Evolutionary conservation across 2,329 filamentous ascomycete genomes (phyloP).

Genomic region (Talaromyces sp.): DNA sequence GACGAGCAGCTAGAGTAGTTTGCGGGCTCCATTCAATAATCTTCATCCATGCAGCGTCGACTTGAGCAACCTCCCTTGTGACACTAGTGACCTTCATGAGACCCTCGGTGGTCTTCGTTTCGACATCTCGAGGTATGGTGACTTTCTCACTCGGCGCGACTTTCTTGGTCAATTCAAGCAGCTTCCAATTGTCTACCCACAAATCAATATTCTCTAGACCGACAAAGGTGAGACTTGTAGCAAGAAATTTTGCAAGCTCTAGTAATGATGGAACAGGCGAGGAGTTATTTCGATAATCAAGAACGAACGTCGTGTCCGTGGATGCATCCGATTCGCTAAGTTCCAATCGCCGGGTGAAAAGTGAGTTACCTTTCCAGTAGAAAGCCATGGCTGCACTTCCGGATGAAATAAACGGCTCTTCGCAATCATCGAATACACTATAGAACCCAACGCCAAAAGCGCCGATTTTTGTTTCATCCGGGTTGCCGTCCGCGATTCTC

Average conservation of each 20-base stretch:
- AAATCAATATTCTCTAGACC: slow-evolving; percentile 83
- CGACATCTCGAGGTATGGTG: slow-evolving; percentile 71
- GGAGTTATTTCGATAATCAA: slow-evolving; percentile 87
- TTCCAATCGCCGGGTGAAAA: slow-evolving; percentile 84
- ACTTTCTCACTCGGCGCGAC: slow-evolving; percentile 72
- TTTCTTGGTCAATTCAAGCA: slow-evolving; percentile 79
- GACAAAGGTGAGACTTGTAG: slow-evolving; percentile 94
- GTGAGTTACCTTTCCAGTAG: slow-evolving; percentile 98
- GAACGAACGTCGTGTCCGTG: slow-evolving; percentile 80
- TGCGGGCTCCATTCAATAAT: slow-evolving; percentile 79
- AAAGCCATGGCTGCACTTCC: slow-evolving; percentile 94
- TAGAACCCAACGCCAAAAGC: slow-evolving; percentile 99
- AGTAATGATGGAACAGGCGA: slow-evolving; percentile 83
- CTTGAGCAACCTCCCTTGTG: slow-evolving; percentile 81
- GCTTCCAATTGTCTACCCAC: slow-evolving; percentile 80
- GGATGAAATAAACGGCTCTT: slow-evolving; percentile 94
- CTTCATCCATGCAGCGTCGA: slow-evolving; percentile 86
- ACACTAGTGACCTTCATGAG: slow-evolving; percentile 84
- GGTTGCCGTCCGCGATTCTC: slow-evolving; percentile 97
- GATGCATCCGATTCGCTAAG: slow-evolving; percentile 65
- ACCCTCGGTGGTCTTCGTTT: slow-evolving; percentile 77
- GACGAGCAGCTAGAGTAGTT: slow-evolving; percentile 32
- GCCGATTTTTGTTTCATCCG: slow-evolving; percentile 97
- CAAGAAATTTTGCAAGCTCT: slow-evolving; percentile 84
- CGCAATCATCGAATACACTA: slow-evolving; percentile 96